phyloP scores from a whole-genome alignment of 2,329 filamentous ascomycete species.

The Penicillium decumbens region DNA sequence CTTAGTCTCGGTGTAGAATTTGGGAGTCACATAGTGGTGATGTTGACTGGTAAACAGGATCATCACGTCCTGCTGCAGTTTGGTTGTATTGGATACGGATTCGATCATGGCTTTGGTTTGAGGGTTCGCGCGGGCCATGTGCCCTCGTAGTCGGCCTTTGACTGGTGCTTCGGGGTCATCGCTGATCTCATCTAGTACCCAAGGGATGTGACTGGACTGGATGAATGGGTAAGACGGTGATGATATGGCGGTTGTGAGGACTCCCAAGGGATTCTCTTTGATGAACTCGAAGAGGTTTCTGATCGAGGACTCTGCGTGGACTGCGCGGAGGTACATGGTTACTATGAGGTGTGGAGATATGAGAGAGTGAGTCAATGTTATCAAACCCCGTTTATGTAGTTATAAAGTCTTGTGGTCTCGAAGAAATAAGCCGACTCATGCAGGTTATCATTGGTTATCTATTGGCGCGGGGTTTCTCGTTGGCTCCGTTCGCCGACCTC shows the following conservation, averaged over 20 bases:
- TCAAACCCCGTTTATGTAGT: not conserved
- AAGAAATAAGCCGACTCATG: not conserved
- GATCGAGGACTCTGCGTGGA: slow-evolving; percentile 51
- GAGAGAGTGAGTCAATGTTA: not conserved
- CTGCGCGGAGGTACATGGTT: slow-evolving; percentile 55
- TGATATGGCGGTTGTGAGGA: slow-evolving; percentile 58
- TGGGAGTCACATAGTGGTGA: slow-evolving; percentile 64
- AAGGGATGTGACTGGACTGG: slow-evolving; percentile 59
- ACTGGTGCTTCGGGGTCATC: slow-evolving; percentile 51
- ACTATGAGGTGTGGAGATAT: not conserved
- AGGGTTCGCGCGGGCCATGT: slow-evolving; percentile 60
- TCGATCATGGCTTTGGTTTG: slow-evolving; percentile 60
- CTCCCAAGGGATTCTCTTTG: slow-evolving; percentile 56
- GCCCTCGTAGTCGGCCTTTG: slow-evolving; percentile 50
- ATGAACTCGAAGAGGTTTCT: slow-evolving; percentile 54
- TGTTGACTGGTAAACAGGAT: slow-evolving; percentile 57
- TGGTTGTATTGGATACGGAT: slow-evolving; percentile 27
- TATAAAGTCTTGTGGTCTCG: not conserved
- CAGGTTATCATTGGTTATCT: not conserved
- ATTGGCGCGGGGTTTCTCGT: not conserved
- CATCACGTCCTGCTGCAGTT: slow-evolving; percentile 52
- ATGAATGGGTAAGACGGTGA: slow-evolving; percentile 50
- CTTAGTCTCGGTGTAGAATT: slow-evolving; percentile 64
- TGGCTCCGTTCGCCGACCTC: slow-evolving; percentile 1
- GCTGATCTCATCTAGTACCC: slow-evolving; percentile 53